Evolutionary conservation across 371 early-diverging fungal species (phyloP), one percentile per base, ranked within the genome.

Genomic region (Apophysomyces variabilis): DNA sequence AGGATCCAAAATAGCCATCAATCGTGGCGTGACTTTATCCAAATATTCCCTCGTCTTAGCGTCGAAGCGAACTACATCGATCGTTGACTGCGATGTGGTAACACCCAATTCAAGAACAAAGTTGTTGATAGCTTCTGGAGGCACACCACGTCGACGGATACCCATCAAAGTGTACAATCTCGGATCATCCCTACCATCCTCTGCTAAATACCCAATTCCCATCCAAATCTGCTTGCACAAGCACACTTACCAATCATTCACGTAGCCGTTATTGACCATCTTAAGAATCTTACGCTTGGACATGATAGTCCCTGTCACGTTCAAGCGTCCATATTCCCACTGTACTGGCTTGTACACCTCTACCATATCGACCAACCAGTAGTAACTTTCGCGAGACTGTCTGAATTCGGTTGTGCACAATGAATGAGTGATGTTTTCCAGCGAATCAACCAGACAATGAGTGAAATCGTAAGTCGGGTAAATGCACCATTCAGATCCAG

Each of bases 401-500:
- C 80, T 89, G 80, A 99, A 99, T 82, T 99, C 99, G 47, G 93
- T 89, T 3, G 99, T 99, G 87, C 99, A 99, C 67, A 99, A 91
- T 18, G 99, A 98, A 78, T 99, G 99, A 1, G 99, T 99, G 64
- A 99, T 99, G 86, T 99, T 98, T 76, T 99, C 99, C 68, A 99
- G 92, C 4, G 99, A 99, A 79, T 99, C 99, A 68, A 93, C 94
- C 16, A 99, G 86, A 75, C 99, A 99, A 77, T 99, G 99, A 5
- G 99, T 98, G 79, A 92, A 99, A 81, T 99, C 99, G 76, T 99
- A 99, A 13, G 99, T 99, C 44, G 99, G 99, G 80, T 99, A 99
- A 74, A 99, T 93, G 72, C 96, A 90, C 98, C 99, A 99, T 58
- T 90, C 81, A 46, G 89, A 85, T 14, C 94, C 96, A 9, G 99